phyloP scores from a whole-genome alignment of 1,284 basidiomycete genomes.

The Athelia sp. region DNA sequence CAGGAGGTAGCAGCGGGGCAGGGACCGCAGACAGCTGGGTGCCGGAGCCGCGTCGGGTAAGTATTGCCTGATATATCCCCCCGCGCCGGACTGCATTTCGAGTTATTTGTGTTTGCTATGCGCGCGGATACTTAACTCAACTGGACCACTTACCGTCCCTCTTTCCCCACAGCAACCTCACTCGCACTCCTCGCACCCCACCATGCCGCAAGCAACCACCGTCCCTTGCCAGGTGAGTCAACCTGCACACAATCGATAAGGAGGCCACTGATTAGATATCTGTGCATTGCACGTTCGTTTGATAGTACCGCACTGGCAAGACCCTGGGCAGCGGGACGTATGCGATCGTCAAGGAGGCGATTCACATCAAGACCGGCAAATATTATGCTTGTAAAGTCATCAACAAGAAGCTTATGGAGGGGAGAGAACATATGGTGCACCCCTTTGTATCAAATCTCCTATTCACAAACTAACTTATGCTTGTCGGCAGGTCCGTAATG shows the following conservation, averaged over 20 bases:
- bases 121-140: too few relatives aligned
- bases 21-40: too few relatives aligned
- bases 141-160: neutral
- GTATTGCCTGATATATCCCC: too few relatives aligned
- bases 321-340: constrained; percentile 91
- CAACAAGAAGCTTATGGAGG: constrained; percentile 98
- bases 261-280: neutral
- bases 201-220: neutral
- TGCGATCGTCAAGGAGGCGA: constrained; percentile 91
- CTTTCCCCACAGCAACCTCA: neutral
- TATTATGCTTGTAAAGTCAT: constrained; percentile 93
- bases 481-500: constrained; percentile 79
- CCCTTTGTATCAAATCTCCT: constrained; percentile 5
- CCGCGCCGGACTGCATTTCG: too few relatives aligned
- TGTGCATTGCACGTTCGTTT: neutral
- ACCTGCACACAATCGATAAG: neutral
- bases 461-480: neutral
- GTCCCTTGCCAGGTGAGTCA: neutral
- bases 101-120: too few relatives aligned
- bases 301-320: constrained; percentile 88
- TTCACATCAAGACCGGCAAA: constrained; percentile 88
- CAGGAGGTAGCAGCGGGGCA: too few relatives aligned
- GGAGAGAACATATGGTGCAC: constrained; percentile 82
- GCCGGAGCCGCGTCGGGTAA: too few relatives aligned
- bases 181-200: neutral